A percentile compares a stretch with the other conserved stretches of the same genome.
phyloP scores from a whole-genome alignment of 2,329 filamentous ascomycete species.

The Cylindrodendrum hubeiense region DNA sequence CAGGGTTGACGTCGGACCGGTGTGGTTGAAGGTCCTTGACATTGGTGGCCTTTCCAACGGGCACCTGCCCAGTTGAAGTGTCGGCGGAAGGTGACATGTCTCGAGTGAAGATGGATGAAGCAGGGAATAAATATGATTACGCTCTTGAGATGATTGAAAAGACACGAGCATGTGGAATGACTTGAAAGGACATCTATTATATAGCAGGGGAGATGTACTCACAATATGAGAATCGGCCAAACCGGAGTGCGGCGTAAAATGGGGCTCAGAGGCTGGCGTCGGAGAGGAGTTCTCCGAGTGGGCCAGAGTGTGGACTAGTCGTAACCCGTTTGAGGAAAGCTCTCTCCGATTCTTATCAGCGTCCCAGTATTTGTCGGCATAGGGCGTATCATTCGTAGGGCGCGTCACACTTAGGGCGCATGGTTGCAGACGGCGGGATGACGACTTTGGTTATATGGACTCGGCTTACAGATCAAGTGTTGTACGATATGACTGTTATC shows the following conservation, averaged over 20 bases:
- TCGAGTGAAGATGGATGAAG: no score
- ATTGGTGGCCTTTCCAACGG: not conserved
- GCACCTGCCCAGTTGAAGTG: not conserved
- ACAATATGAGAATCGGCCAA: not conserved
- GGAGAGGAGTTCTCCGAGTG: not conserved
- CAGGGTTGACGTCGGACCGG: not conserved
- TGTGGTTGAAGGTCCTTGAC: not conserved
- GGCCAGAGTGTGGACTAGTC: no score
- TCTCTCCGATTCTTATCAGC: no score
- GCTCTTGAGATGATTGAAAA: not conserved
- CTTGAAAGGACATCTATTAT: not conserved
- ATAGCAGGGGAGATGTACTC: not conserved
- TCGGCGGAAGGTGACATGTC: not conserved
- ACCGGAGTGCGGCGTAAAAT: not conserved
- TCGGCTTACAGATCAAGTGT: no score
- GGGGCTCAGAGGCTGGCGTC: not conserved
- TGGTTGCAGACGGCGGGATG: no score
- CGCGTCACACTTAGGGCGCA: no score
- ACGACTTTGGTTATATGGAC: no score
- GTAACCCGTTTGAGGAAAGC: no score
- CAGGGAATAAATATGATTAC: not conserved
- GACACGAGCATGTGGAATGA: not conserved
- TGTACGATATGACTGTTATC: no score
- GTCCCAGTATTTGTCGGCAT: no score
- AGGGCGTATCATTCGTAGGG: no score